phyloP scores from a whole-genome alignment of 2,329 filamentous ascomycete species.

The Penicillium sp. region DNA sequence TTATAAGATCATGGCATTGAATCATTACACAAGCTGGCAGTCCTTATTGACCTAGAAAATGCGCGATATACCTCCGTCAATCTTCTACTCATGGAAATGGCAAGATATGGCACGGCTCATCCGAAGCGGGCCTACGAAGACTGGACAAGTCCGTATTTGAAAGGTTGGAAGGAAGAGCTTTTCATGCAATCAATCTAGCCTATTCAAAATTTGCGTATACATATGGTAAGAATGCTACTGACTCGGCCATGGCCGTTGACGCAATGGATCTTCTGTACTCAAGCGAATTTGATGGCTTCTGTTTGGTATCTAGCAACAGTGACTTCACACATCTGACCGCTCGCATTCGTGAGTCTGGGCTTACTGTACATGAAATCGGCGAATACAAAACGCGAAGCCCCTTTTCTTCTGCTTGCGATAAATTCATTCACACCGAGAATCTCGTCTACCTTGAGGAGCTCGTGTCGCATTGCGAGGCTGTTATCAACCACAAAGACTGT shows the following conservation, averaged over 20 bases:
- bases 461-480: not conserved
- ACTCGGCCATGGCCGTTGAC: no score
- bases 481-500: not conserved
- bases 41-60: not conserved
- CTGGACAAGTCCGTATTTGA: constrained; percentile 4
- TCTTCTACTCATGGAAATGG: constrained; percentile 12
- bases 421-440: constrained; percentile 9
- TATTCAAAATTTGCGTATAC: not conserved
- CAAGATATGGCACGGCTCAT: constrained; percentile 16
- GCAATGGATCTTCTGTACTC: no score
- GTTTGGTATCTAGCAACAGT: constrained; percentile 26
- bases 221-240: not conserved
- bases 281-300: no score
- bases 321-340: constrained; percentile 37
- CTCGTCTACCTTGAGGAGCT: constrained; percentile 4
- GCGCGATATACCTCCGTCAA: not conserved
- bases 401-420: constrained; percentile 11
- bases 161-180: not conserved
- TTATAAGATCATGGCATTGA: not conserved
- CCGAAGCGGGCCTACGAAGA: constrained; percentile 15
- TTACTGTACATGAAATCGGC: constrained; percentile 36
- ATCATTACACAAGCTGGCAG: not conserved
- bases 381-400: constrained; percentile 23
- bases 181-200: not conserved
- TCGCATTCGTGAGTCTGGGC: constrained; percentile 35